Evolutionary conservation across 2,329 filamentous ascomycete genomes (phyloP), one percentile per base, ranked within the genome.

Genomic region (Cercospora beticola): DNA sequence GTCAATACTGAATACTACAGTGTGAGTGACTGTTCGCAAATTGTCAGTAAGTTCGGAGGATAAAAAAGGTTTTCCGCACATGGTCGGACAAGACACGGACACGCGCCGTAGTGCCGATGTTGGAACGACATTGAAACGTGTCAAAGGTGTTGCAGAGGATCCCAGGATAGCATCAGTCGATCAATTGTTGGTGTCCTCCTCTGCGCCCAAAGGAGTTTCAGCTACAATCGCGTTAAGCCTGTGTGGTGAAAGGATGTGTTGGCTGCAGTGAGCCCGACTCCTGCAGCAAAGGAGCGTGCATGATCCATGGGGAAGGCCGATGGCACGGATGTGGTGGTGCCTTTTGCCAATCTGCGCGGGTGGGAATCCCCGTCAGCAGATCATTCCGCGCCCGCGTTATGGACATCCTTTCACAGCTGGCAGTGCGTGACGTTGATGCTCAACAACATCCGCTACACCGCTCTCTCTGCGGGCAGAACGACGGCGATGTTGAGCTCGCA

Each of bases 51-150:
- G 5, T 54, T 28, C 23, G 23, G 23, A 31, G 18, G 62, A 64
- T 64, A 57, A 43, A 49, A 31, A 31, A 36, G 10, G n/a, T 16
- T 21, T 7, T 16, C 46, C 62, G 62, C 62, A 64, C 46, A 64
- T 64, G 62, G 46, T 64, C 62, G 62, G 46, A 56, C 30, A 10
- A n/a, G 18, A 36, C 28, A 9, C 23, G 62, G 23, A 56, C 61
- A 30, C 40, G 60, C 33, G 36, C 36, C 60, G 43, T 10, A 21
- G 3, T 12, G 36, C 60, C 43, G 36, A 46, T 49, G 60, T 62
- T 62, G 60, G 40, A 46, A 49, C 36, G 60, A 49, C 60, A 46
- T 49, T 58, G 28, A 21, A 33, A 58, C 56, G 28, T 58, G 56
- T 9, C 56, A 18, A 8, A 58, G 30, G 14, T 58, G 56, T 33